Conservation (phyloP, 148 eudicot species). For the Silene conica region DNA sequence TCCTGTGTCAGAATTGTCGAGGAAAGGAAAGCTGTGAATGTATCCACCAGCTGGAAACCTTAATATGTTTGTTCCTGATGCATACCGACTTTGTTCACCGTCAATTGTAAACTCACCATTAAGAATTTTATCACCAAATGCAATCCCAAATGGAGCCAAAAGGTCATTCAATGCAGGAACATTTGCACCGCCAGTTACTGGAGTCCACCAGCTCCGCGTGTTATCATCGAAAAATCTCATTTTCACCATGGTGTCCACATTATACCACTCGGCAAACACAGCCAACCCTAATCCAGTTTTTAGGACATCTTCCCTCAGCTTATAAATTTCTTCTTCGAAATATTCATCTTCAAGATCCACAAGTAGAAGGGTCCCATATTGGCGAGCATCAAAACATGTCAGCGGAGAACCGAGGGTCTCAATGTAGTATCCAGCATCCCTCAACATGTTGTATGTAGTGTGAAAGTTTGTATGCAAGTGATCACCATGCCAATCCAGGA, state of each 20-base stretch:
- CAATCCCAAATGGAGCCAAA: slow-evolving; percentile 89
- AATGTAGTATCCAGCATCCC: slow-evolving; percentile 90
- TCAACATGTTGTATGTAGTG: slow-evolving; percentile 85
- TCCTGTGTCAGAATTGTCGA: slow-evolving; percentile 82
- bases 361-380: slow-evolving; percentile 84
- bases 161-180: slow-evolving; percentile 95
- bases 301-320: slow-evolving; percentile 71
- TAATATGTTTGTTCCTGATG: slow-evolving; percentile 86
- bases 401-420: slow-evolving; percentile 97
- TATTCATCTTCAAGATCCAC: slow-evolving; percentile 99
- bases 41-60: slow-evolving; percentile 91
- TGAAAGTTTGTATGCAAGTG: slow-evolving; percentile 95
- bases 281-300: slow-evolving; percentile 75
- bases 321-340: slow-evolving; percentile 75
- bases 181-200: slow-evolving; percentile 94
- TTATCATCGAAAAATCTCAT: slow-evolving; percentile 98
- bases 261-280: slow-evolving; percentile 98
- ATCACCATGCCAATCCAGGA: slow-evolving; percentile 99
- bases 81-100: slow-evolving; percentile 86
- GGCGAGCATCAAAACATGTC: slow-evolving; percentile 95
- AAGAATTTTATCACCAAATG: slow-evolving; percentile 90
- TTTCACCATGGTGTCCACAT: slow-evolving; percentile 89
- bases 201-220: slow-evolving; percentile 99
- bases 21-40: slow-evolving; percentile 80
- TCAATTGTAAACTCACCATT: slow-evolving; percentile 87